These are phyloP conservation scores for Ceratocystis ficicola DNA, from an alignment of 2,329 filamentous ascomycete genomes.

Conservation along the genomic window DNA sequence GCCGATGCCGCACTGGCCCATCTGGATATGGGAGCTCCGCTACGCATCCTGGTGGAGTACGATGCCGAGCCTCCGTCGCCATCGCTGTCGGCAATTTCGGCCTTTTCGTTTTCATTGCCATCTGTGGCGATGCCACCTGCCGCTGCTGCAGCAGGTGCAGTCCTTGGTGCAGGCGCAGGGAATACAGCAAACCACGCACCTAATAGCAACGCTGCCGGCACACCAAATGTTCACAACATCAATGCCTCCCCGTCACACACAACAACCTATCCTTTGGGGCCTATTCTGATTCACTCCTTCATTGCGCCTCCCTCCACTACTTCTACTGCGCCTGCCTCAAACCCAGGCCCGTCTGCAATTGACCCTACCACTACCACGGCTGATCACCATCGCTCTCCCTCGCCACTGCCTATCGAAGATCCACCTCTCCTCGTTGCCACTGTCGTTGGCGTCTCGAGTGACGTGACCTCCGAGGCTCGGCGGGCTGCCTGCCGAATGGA, in stretches of 20 bases:
- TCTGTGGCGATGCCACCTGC: background rate
- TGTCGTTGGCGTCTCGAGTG: slow-evolving; percentile 40
- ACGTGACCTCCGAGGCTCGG: slow-evolving; percentile 39
- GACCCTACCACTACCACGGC: too few species aligned
- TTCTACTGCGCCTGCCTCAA: slow-evolving; percentile 24
- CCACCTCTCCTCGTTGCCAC: slow-evolving; percentile 43
- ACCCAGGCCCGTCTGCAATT: slow-evolving; percentile 24
- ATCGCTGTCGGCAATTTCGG: background rate
- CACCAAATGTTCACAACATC: background rate
- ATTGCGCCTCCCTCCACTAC: slow-evolving; percentile 16
- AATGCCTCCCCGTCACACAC: background rate
- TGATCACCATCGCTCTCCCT: too few species aligned
- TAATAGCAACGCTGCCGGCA: background rate
- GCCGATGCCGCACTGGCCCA: slow-evolving; percentile 42
- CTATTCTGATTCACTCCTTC: slow-evolving; percentile 21
- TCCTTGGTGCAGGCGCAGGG: background rate
- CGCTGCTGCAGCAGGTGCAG: background rate
- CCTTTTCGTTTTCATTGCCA: background rate
- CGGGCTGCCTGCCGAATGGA: slow-evolving; percentile 43
- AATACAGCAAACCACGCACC: background rate
- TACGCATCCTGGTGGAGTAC: slow-evolving; percentile 46
- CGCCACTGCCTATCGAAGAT: slow-evolving; percentile 22
- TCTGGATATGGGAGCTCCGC: slow-evolving; percentile 41
- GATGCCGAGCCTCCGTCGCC: slow-evolving; percentile 10
- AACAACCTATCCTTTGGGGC: background rate